phyloP scores from a whole-genome alignment of 2,329 filamentous ascomycete genomes.

The Sarocladium strictum region DNA sequence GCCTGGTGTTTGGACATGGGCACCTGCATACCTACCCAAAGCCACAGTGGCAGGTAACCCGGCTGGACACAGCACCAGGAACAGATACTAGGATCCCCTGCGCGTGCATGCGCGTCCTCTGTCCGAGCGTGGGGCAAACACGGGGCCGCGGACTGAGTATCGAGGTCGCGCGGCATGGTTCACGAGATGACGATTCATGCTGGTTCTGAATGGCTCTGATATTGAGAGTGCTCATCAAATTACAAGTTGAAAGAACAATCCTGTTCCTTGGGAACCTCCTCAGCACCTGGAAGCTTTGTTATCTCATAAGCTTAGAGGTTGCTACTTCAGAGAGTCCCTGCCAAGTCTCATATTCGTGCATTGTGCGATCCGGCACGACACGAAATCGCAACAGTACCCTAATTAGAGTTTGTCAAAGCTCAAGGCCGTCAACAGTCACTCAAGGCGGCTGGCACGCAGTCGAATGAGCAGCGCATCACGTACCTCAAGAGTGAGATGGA shows the following conservation, averaged over 20 bases:
- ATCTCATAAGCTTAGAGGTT: too few species aligned
- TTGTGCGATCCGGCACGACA: neutral
- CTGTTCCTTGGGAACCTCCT: too few species aligned
- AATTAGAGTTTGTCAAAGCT: constrained; percentile 7
- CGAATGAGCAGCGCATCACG: neutral
- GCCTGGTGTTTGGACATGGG: neutral
- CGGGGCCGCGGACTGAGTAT: neutral
- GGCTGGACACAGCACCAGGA: neutral
- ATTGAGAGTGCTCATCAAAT: too few species aligned
- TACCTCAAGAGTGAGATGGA: neutral
- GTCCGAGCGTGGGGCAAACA: neutral
- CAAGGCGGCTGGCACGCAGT: neutral
- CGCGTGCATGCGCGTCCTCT: neutral
- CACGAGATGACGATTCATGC: constrained; percentile 1
- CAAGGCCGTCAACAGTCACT: neutral
- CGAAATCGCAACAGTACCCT: neutral
- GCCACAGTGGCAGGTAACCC: neutral
- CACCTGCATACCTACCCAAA: neutral
- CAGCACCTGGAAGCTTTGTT: too few species aligned
- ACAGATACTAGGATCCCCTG: neutral
- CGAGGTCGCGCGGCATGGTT: neutral
- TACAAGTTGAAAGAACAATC: too few species aligned
- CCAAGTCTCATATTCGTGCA: neutral
- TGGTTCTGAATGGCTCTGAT: neutral
- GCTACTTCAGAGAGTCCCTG: neutral